A percentile compares a stretch with the other conserved stretches of the same genome.
phyloP scores from a whole-genome alignment of 2,329 filamentous ascomycete genomes.

The Fusarium mexicanum region DNA sequence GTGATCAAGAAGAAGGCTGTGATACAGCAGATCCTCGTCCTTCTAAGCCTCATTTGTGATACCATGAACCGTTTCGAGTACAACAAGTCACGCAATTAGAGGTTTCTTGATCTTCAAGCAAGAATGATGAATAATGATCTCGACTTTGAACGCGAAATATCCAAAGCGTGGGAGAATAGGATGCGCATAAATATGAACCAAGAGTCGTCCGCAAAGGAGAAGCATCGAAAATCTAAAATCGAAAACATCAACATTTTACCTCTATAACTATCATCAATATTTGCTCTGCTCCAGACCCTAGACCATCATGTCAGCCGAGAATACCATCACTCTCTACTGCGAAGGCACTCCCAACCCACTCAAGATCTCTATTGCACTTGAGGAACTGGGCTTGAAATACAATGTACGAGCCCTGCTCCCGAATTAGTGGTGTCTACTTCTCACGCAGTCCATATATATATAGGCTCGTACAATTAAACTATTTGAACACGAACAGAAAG shows the following conservation, averaged over 20 bases:
- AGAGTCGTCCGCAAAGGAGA: not conserved
- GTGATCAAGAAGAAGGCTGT: not conserved
- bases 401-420: slow-evolving; percentile 56
- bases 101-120: not conserved
- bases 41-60: not conserved
- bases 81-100: not conserved
- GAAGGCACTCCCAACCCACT: slow-evolving; percentile 86
- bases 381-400: slow-evolving; percentile 84
- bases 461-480: slow-evolving; percentile 70
- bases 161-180: not conserved
- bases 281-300: not conserved
- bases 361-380: slow-evolving; percentile 85
- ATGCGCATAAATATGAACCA: slow-evolving; percentile 8
- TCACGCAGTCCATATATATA: slow-evolving; percentile 39
- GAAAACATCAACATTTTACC: not conserved
- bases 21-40: not conserved
- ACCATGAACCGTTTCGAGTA: not conserved
- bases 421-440: not conserved
- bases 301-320: not conserved
- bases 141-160: not conserved
- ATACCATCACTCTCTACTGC: slow-evolving; percentile 81
- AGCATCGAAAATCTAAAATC: not conserved
- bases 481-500: slow-evolving; percentile 77
- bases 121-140: not conserved
- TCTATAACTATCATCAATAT: not conserved